Conservation (phyloP, 2,329 filamentous ascomycete genomes). For the Phoma herbarum region DNA sequence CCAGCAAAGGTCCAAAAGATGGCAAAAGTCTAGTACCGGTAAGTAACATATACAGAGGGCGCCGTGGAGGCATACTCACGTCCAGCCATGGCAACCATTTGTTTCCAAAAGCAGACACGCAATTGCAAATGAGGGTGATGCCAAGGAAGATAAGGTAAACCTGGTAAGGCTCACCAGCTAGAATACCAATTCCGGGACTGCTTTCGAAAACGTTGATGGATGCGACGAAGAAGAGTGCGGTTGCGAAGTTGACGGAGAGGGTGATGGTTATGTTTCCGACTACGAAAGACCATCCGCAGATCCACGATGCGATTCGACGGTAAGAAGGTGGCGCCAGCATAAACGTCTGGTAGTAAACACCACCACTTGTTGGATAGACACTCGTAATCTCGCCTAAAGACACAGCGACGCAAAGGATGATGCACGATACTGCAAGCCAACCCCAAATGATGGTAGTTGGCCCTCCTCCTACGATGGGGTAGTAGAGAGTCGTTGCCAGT, state of each 20-base stretch:
- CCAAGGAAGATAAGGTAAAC: slow-evolving; percentile 60
- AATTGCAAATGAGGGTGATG: slow-evolving; percentile 60
- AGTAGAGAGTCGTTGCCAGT: slow-evolving; percentile 73
- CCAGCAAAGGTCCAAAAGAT: slow-evolving; percentile 79
- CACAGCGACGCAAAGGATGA: slow-evolving; percentile 73
- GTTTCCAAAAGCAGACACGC: slow-evolving; percentile 62
- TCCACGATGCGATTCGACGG: slow-evolving; percentile 73
- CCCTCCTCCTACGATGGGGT: slow-evolving; percentile 72
- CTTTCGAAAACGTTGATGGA: slow-evolving; percentile 65
- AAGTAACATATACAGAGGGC: slow-evolving; percentile 29
- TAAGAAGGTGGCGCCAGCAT: slow-evolving; percentile 72
- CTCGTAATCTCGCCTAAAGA: slow-evolving; percentile 79
- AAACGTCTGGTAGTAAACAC: slow-evolving; percentile 81
- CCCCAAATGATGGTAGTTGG: slow-evolving; percentile 77
- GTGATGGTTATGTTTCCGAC: slow-evolving; percentile 85
- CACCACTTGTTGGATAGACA: slow-evolving; percentile 77
- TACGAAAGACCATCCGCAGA: slow-evolving; percentile 78
- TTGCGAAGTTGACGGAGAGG: slow-evolving; percentile 79
- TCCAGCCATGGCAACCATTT: slow-evolving; percentile 68
- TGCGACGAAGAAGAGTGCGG: slow-evolving; percentile 62
- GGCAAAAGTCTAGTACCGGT: slow-evolving; percentile 67
- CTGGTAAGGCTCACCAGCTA: slow-evolving; percentile 56
- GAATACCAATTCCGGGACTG: slow-evolving; percentile 57
- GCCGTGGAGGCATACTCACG: slow-evolving; percentile 60
- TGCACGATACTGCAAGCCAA: slow-evolving; percentile 71